Evolutionary conservation across 192 early-diverging fungal species (phyloP).

Genomic region (Geranomyces michiganensis): DNA sequence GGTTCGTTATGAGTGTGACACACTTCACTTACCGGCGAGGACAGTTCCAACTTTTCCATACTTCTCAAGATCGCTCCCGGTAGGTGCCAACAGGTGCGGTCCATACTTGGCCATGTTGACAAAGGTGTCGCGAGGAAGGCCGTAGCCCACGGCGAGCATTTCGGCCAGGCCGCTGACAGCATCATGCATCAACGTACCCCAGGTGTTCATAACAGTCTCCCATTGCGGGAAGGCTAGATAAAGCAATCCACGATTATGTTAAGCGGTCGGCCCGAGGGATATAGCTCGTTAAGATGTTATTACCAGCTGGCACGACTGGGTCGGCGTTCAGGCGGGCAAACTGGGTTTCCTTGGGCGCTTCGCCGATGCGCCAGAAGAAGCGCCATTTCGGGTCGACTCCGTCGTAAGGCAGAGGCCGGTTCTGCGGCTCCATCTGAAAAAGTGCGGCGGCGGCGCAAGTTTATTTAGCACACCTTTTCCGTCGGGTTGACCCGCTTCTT

Average conservation of each 20-base stretch:
- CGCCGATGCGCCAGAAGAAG: conserved; percentile 71
- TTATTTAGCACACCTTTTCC: too few species aligned
- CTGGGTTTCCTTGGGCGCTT: conserved; percentile 54
- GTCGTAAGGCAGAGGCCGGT: conserved; percentile 59
- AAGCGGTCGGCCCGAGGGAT: not conserved
- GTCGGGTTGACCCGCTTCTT: too few species aligned
- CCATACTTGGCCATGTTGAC: conserved; percentile 59
- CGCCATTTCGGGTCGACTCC: conserved; percentile 74
- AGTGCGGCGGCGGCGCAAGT: too few species aligned
- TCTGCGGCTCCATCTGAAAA: conserved; percentile 49
- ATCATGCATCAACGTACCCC: conserved; percentile 62
- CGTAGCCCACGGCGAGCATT: conserved; percentile 70
- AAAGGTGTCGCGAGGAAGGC: conserved; percentile 59
- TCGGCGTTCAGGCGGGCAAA: conserved; percentile 66
- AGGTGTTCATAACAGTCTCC: conserved; percentile 62
- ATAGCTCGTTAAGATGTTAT: too few species aligned
- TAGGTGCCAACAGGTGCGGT: conserved; percentile 73
- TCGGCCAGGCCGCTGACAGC: conserved; percentile 58
- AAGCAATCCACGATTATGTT: too few species aligned
- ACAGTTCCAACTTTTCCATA: conserved; percentile 65
- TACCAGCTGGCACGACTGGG: conserved; percentile 66
- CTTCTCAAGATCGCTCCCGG: conserved; percentile 65
- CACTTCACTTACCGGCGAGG: conserved; percentile 53
- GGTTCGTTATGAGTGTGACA: too few species aligned
- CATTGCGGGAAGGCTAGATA: conserved; percentile 75